Conservation (phyloP, 805 yeast genomes). For the Peterozyma toletana region DNA sequence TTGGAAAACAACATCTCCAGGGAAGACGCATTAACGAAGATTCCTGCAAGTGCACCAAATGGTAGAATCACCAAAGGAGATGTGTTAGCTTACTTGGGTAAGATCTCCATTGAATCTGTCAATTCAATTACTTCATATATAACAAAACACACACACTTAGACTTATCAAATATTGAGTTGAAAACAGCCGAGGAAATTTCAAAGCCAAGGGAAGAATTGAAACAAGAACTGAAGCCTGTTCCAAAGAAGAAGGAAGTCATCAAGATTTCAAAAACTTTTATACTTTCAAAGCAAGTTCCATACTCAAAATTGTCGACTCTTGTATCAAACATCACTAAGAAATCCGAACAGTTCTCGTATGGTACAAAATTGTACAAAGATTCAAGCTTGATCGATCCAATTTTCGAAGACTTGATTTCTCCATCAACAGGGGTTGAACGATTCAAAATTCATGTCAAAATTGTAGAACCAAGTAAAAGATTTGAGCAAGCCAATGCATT, state of each 20-base stretch:
- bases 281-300: slow-evolving; percentile 20
- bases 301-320: slow-evolving; percentile 22
- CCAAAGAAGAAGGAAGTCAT: slow-evolving; percentile 19
- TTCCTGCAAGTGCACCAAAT: slow-evolving; percentile 81
- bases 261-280: slow-evolving; percentile 22
- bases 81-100: slow-evolving; percentile 76
- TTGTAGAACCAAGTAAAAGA: slow-evolving; percentile 16
- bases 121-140: slow-evolving; percentile 48
- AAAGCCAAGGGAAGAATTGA: slow-evolving; percentile 8
- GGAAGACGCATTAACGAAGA: slow-evolving; percentile 64
- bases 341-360: slow-evolving; percentile 39
- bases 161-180: slow-evolving; percentile 59
- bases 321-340: slow-evolving; percentile 35
- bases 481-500: slow-evolving; percentile 8
- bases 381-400: slow-evolving; percentile 48
- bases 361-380: slow-evolving; percentile 22
- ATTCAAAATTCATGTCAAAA: slow-evolving; percentile 28
- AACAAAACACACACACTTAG: slow-evolving; percentile 52
- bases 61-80: slow-evolving; percentile 91
- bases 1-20: slow-evolving; percentile 53
- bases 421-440: slow-evolving; percentile 35
- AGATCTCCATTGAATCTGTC: slow-evolving; percentile 52
- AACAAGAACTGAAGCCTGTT: slow-evolving; percentile 15
- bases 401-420: slow-evolving; percentile 52
- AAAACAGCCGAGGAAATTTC: slow-evolving; percentile 22